These are phyloP conservation scores for Globisporangium abappressorium DNA, from an alignment of 352 stramenopile species.

Conservation along the genomic window DNA sequence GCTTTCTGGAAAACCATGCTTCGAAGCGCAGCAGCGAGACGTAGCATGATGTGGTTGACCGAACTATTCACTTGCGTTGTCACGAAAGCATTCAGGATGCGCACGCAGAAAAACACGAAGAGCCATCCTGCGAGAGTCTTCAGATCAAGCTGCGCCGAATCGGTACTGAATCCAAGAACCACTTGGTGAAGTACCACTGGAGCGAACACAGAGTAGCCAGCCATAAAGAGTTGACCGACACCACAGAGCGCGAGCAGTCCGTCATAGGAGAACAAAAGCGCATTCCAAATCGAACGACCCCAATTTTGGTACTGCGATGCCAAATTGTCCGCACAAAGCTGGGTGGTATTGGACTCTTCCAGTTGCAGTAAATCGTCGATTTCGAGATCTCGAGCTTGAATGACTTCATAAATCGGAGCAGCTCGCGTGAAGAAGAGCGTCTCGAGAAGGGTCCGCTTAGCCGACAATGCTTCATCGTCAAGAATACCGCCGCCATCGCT, in stretches of 20 bases:
- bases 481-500: background rate
- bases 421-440: slow-evolving; percentile 12
- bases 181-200: slow-evolving; percentile 20
- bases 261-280: slow-evolving; percentile 6
- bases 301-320: background rate
- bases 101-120: slow-evolving; percentile 3
- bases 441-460: slow-evolving; percentile 5
- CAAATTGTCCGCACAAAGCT: background rate
- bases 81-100: slow-evolving; percentile 15
- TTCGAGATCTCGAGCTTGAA: slow-evolving; percentile 4
- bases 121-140: background rate
- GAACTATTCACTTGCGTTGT: slow-evolving; percentile 11
- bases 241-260: slow-evolving; percentile 3
- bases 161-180: slow-evolving; percentile 7
- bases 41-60: slow-evolving; percentile 11
- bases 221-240: slow-evolving; percentile 8
- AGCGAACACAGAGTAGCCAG: slow-evolving; percentile 11
- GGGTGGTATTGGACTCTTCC: background rate
- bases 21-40: slow-evolving; percentile 4
- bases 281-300: background rate
- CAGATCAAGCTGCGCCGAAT: background rate
- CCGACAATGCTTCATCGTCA: background rate
- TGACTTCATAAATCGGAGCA: slow-evolving; percentile 1
- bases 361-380: slow-evolving; percentile 7
- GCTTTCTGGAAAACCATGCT: slow-evolving; percentile 16